These are phyloP conservation scores for Oryza meyeriana DNA, from an alignment of 176 grass and related monocot species.

Conservation along the genomic window DNA sequence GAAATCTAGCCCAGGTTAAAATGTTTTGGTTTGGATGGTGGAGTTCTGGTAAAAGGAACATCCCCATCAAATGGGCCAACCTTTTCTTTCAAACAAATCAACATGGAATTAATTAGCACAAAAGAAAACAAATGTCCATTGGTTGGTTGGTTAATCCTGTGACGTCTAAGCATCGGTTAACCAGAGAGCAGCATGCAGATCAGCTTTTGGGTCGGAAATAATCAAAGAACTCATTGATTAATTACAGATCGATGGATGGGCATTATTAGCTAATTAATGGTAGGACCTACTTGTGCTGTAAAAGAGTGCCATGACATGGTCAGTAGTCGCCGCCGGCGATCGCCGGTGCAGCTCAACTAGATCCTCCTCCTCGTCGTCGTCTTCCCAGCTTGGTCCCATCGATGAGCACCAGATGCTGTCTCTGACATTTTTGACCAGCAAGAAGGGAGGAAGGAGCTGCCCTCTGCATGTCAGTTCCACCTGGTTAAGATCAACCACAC, in stretches of 20 bases:
- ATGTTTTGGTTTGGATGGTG: background rate
- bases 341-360: background rate
- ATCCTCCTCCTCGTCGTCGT: background rate
- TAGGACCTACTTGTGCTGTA: constrained; percentile 49
- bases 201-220: background rate
- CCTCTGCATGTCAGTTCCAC: constrained; percentile 79
- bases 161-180: background rate
- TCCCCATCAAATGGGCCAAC: background rate
- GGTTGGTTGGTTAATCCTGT: background rate
- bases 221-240: constrained; percentile 16
- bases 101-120: background rate
- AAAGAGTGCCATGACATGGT: constrained; percentile 75
- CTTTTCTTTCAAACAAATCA: background rate
- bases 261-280: constrained; percentile 1
- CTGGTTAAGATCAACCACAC: constrained; percentile 16
- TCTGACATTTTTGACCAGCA: constrained; percentile 64
- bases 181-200: background rate
- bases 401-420: constrained; percentile 69
- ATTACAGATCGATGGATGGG: background rate
- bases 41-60: background rate
- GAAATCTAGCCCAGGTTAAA: background rate
- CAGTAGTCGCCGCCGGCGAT: constrained; percentile 20
- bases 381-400: background rate
- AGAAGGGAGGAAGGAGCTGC: constrained; percentile 53
- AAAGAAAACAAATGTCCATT: background rate